Evolutionary conservation across 108 stramenopile genomes (phyloP).

Genomic region (Schizochytrium sp.): DNA sequence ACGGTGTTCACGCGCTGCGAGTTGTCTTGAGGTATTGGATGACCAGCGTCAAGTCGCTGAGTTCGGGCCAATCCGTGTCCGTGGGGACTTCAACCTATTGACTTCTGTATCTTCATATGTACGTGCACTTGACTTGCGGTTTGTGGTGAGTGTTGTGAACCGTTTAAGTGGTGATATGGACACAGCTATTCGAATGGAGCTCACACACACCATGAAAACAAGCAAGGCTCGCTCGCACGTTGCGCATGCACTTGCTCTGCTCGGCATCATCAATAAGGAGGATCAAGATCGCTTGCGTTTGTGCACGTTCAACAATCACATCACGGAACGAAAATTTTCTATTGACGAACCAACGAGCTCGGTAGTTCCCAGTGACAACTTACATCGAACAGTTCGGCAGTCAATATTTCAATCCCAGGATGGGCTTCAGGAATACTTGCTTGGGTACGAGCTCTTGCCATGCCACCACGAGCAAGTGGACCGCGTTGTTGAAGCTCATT

Average conservation of each 20-base stretch:
- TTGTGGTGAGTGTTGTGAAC: slow-evolving; percentile 23
- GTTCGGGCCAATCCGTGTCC: not conserved
- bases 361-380: not conserved
- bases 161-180: not conserved
- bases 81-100: not conserved
- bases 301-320: not conserved
- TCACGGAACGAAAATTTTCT: not conserved
- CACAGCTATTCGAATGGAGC: slow-evolving; percentile 18
- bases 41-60: not conserved
- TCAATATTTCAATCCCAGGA: not conserved
- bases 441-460: slow-evolving; percentile 20
- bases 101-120: not conserved
- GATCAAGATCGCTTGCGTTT: not conserved
- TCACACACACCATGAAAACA: not conserved
- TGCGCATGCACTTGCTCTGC: not conserved
- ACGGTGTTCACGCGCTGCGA: not conserved
- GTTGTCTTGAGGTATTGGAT: not conserved
- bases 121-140: not conserved
- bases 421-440: not conserved
- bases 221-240: not conserved
- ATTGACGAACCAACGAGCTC: not conserved
- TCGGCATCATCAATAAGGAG: not conserved
- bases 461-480: not conserved
- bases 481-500: not conserved
- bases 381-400: not conserved